These are phyloP conservation scores for Brassica rapa DNA, from an alignment of 345 rosid species.

Conservation along the genomic window DNA sequence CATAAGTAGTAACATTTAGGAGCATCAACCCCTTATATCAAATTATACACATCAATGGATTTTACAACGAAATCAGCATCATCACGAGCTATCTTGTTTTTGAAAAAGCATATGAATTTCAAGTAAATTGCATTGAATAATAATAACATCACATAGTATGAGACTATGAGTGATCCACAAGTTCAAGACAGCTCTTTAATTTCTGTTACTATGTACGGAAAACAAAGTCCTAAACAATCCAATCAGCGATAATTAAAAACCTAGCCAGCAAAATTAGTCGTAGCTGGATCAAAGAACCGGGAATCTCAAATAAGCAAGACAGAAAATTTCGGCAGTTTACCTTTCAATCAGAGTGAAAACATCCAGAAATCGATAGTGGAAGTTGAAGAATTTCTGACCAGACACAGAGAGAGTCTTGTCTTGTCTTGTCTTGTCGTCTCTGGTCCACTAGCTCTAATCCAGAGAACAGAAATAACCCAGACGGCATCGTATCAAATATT, in stretches of 20 bases:
- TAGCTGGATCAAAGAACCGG: background rate
- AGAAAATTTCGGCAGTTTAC: background rate
- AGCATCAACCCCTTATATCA: background rate
- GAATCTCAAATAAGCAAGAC: background rate
- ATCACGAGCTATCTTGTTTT: background rate
- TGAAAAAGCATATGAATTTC: background rate
- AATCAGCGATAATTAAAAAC: background rate
- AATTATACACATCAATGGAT: constrained; percentile 7
- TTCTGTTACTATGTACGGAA: background rate
- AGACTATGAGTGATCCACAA: background rate
- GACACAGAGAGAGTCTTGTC: background rate
- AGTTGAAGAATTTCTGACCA: constrained; percentile 14
- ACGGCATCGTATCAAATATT: background rate
- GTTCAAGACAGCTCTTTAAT: background rate
- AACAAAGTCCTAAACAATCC: background rate
- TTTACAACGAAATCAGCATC: background rate
- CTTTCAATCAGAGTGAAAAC: constrained; percentile 11
- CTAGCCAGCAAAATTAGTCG: background rate
- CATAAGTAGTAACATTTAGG: background rate
- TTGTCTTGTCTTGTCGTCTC: background rate
- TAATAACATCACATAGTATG: background rate
- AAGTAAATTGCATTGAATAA: background rate
- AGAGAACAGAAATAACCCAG: background rate
- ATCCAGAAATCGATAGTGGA: constrained; percentile 6
- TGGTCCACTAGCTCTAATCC: background rate